Evolutionary conservation across 345 rosid genomes (phyloP).

Genomic region (Sisymbrium altissimum): DNA sequence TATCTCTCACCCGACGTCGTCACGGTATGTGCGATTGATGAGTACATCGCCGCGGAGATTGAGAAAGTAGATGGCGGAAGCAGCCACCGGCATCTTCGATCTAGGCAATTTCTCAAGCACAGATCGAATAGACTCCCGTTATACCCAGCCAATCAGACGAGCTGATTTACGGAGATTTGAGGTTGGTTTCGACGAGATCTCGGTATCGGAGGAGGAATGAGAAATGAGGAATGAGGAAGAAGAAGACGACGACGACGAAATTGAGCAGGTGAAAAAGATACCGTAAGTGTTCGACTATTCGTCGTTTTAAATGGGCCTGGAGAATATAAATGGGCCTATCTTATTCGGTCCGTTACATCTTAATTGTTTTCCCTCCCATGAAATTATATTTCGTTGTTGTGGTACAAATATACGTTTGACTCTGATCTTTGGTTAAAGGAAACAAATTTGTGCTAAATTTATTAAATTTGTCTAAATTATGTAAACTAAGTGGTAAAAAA

Average conservation of each 20-base stretch:
- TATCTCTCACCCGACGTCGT: conserved; percentile 80
- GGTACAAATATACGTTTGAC: too few relatives aligned
- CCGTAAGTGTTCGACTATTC: not conserved
- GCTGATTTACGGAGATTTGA: not conserved
- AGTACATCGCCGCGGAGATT: conserved; percentile 99
- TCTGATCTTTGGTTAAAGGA: too few relatives aligned
- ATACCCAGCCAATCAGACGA: not conserved
- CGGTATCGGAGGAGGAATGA: conserved; percentile 4
- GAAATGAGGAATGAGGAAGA: conserved; percentile 14
- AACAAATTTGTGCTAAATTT: too few relatives aligned
- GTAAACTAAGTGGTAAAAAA: too few relatives aligned
- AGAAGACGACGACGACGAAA: conserved; percentile 25
- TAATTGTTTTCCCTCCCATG: too few relatives aligned
- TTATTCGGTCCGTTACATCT: too few relatives aligned
- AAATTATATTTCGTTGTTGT: too few relatives aligned
- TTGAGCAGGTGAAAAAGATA: conserved; percentile 1
- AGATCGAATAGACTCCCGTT: not conserved
- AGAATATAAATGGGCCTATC: not conserved
- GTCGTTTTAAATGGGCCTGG: not conserved
- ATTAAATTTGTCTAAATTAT: too few relatives aligned
- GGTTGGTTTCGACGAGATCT: conserved; percentile 21
- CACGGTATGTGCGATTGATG: conserved; percentile 96
- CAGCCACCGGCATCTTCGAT: conserved; percentile 98
- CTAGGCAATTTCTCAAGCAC: conserved; percentile 24
- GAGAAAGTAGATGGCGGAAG: conserved; percentile 95